Base-by-base conservation (phyloP, 2,329 filamentous ascomycete species). In the Xylariomycetidae sp. region DNA sequence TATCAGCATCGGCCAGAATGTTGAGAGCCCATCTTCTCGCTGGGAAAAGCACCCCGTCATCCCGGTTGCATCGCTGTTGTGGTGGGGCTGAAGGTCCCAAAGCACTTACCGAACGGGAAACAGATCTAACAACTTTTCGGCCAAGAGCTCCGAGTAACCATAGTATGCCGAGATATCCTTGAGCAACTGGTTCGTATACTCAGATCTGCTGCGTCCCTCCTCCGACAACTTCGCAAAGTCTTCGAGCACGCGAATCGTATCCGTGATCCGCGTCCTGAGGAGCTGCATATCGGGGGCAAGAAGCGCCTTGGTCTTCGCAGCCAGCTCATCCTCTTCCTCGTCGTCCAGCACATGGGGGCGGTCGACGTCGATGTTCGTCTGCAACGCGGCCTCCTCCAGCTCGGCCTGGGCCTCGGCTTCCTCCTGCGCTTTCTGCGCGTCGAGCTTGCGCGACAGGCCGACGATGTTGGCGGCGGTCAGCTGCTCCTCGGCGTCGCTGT, bases 111-210 rank as follows among this genome's bases (percentile, higher is more conserved):
- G 92, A n/a, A n/a, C 86, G 2, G 88, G 79, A 65, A 98, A 96
- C 6, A 98, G 78, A 54, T 83, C 82, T 66, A 89, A 88, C 12
- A 98, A 79, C 70, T 96, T 98, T 63, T 95, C 86, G 4, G 89
- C 92, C n/a, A 98, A 74, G 64, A 83, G 96, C 23, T 83, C 78
- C 4, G 85, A 93, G 68, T 98, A 98, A 39, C 90, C 89, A 58
- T 98, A 98, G 70, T 98, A 98, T 35, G 83, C 78, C 65, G 88
- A 95, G 38, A 96, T 85, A 54, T 98, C 92, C 62, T 87, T 85
- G 40, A 96, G 64, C 35, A 98, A 70, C 59, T 93, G 85, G 15
- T 78, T 70, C 10, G 85, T 87, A 60, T 98, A 96, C 56, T 96
- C 92, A 32, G 83, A 76, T 49, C 92, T 77, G 36, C 86, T 93